Conservation (phyloP, 1,284 basidiomycete species). For the Pseudozyma pruni region DNA sequence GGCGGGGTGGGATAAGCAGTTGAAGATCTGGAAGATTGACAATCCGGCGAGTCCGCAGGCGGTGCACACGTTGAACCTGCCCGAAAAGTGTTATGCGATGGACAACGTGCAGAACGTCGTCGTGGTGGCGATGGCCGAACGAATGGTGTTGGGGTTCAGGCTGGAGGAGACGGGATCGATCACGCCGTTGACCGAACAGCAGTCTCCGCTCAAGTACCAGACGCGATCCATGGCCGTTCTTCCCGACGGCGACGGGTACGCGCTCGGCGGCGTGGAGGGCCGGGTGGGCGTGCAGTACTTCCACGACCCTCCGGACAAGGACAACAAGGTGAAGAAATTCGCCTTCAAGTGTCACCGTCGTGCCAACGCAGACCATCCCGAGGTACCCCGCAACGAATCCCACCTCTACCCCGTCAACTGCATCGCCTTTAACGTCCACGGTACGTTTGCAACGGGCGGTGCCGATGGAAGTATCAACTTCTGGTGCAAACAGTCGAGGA, state of each 20-base stretch:
- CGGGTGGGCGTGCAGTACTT: conserved; percentile 93
- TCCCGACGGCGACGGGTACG: conserved; percentile 69
- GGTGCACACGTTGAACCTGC: conserved; percentile 71
- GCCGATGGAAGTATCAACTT: conserved; percentile 69
- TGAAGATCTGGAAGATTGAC: conserved; percentile 72
- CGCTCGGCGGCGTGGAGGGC: conserved; percentile 93
- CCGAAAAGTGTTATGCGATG: conserved; percentile 86
- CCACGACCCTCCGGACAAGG: conserved; percentile 55
- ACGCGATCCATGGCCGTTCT: conserved; percentile 73
- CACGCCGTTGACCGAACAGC: conserved; percentile 49
- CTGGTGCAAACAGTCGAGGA: conserved; percentile 88
- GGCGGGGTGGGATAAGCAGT: conserved; percentile 89
- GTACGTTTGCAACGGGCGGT: conserved; percentile 94
- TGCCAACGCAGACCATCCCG: conserved; percentile 75
- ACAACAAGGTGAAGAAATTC: conserved; percentile 75
- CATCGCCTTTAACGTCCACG: conserved; percentile 88
- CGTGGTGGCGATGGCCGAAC: conserved; percentile 90
- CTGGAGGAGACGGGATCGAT: conserved; percentile 73
- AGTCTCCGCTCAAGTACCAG: conserved; percentile 79
- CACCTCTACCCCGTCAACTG: conserved; percentile 91
- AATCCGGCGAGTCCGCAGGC: conserved; percentile 50
- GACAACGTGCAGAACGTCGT: conserved; percentile 86
- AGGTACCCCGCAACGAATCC: conserved; percentile 56
- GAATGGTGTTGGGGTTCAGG: conserved; percentile 88
- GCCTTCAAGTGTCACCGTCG: conserved; percentile 95